These are phyloP conservation scores for Tephrocybe sp. DNA, from an alignment of 768 basidiomycete genomes.

Conservation along the genomic window DNA sequence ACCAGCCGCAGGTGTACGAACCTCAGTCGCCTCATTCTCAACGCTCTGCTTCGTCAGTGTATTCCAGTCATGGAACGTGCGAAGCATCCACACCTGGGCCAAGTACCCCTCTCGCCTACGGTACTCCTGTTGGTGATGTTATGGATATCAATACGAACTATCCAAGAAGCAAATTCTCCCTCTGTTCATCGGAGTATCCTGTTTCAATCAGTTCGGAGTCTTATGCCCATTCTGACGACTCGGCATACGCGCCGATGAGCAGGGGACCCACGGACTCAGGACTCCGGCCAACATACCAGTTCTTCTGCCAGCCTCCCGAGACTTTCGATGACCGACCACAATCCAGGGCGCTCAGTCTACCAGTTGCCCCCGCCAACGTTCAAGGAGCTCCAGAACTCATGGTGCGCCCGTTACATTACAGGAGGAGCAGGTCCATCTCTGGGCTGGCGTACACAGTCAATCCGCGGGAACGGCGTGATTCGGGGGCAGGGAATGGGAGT, in stretches of 20 bases:
- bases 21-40: conserved; percentile 1
- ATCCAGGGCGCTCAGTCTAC: conserved; percentile 18
- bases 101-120: background rate
- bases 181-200: conserved; percentile 30
- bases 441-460: conserved; percentile 17
- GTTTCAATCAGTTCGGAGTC: conserved; percentile 16
- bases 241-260: background rate
- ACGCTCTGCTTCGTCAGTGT: conserved; percentile 9
- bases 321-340: conserved; percentile 13
- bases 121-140: conserved; percentile 7
- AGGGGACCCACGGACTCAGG: background rate
- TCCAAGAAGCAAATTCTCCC: conserved; percentile 31
- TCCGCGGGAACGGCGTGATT: conserved; percentile 8
- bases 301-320: conserved; percentile 17
- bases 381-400: conserved; percentile 5
- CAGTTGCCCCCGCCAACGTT: conserved; percentile 14
- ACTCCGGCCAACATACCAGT: conserved; percentile 16
- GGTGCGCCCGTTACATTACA: conserved; percentile 18
- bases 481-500: conserved; percentile 4
- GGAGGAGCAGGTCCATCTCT: conserved; percentile 25
- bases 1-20: too few relatives aligned
- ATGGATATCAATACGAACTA: conserved; percentile 27
- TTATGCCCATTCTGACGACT: conserved; percentile 4
- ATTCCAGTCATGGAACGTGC: background rate
- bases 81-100: background rate